Percentiles rank a stretch among this genome's conserved stretches.
Conservation (phyloP, 768 basidiomycete genomes). For the Auriscalpium vulgare region DNA sequence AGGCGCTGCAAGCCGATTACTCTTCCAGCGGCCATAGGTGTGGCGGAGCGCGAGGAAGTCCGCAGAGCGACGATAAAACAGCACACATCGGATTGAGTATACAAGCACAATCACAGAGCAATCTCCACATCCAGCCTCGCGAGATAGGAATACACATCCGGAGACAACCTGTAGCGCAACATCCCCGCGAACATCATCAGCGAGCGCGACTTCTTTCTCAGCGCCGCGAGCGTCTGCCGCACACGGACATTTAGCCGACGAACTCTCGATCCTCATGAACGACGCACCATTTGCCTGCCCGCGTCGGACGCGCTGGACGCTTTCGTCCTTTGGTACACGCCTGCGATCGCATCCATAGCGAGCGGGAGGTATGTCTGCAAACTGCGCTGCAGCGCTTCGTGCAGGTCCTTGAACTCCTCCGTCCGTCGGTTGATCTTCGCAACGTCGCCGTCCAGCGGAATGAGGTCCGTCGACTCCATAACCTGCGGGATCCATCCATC, state of each 20-base stretch:
- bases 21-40: too few species aligned
- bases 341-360: conserved; percentile 88
- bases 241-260: conserved; percentile 8
- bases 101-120: conserved; percentile 40
- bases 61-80: too few species aligned
- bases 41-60: too few species aligned
- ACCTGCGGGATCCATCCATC: conserved; percentile 37
- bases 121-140: conserved; percentile 83
- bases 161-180: conserved; percentile 82
- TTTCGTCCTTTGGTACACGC: conserved; percentile 73
- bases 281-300: conserved; percentile 65
- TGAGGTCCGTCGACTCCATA: conserved; percentile 79
- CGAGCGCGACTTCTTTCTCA: conserved; percentile 76
- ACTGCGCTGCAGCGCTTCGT: conserved; percentile 85
- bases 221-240: conserved; percentile 49
- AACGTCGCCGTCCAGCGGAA: conserved; percentile 83
- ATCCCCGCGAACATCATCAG: conserved; percentile 86
- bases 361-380: conserved; percentile 81
- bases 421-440: conserved; percentile 78
- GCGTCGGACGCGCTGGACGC: conserved; percentile 62
- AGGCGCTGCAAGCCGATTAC: too few species aligned
- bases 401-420: conserved; percentile 82
- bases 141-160: conserved; percentile 84
- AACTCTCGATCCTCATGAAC: conserved; percentile 8
- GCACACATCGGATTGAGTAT: too few species aligned